phyloP scores from a whole-genome alignment of 2,329 filamentous ascomycete genomes.

The Penicillium sp. region DNA sequence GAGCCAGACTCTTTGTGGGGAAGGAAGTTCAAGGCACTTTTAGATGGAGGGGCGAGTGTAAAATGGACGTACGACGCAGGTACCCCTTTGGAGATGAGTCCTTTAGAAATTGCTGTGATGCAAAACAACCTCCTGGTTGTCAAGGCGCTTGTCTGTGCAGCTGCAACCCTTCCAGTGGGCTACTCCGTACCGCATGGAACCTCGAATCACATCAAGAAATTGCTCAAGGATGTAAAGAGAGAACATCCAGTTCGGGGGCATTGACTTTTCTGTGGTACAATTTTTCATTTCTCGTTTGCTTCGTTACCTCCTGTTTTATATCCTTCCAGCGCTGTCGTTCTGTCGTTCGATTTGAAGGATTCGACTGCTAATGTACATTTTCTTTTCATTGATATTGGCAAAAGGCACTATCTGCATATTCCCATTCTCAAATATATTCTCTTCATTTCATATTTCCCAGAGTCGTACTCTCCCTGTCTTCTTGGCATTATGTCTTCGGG shows the following conservation, averaged over 20 bases:
- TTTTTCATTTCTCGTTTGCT: background rate
- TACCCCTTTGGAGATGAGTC: background rate
- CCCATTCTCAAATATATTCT: background rate
- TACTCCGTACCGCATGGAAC: background rate
- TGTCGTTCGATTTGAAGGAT: background rate
- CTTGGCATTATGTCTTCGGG: background rate
- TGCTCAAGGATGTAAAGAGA: background rate
- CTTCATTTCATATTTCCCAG: background rate
- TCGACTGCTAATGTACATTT: background rate
- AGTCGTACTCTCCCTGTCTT: background rate
- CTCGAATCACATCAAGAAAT: background rate
- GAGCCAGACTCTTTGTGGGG: background rate
- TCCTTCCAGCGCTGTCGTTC: background rate
- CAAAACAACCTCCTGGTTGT: background rate
- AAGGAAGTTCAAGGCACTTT: background rate
- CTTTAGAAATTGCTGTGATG: background rate
- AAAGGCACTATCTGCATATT: background rate
- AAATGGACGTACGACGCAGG: background rate
- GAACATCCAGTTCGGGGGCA: too few species aligned
- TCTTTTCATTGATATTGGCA: background rate
- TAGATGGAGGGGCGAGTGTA: background rate
- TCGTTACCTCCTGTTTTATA: background rate
- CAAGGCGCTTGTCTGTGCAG: background rate
- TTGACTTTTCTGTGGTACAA: background rate
- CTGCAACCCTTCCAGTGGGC: background rate